Base-by-base conservation (phyloP, 805 yeast genomes). In the Phaffomyces thermotolerans region DNA sequence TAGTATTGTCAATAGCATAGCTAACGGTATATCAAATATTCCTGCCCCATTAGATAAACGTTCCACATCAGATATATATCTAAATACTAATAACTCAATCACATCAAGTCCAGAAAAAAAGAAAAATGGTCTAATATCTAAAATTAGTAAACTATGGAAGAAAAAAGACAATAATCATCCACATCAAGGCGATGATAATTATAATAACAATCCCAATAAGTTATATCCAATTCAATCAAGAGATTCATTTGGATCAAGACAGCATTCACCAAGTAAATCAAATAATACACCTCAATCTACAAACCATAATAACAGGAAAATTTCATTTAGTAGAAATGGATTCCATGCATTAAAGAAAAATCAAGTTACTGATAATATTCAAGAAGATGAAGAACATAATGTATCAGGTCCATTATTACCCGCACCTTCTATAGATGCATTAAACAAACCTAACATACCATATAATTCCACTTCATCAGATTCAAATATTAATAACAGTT, bases 131-230 rank as follows among this genome's bases (percentile, higher is more conserved):
- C 54, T 66, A 34, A 58, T 66, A 17, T 54, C 52, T 10, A 66
- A 59, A 48, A 49, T 66, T 14, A 46, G 65, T 4, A 63, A 64
- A 25, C 53, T 66, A 25, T 65, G 63, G 55, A 65, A 64, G 43
- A 51, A 49, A 24, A 49, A 44, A 34, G 54, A 50, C 22, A 38
- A n/a, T 15, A 31, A 31, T n/a, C 34, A 31, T 31, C 6, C n/a
- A n/a, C 17, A 27, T 27, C 29, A 27, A 4, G 14, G 14, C 10
- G 10, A 10, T 27, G 14, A 27, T 27, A 27, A 27, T 15, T 27
- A 38, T 30, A 37, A 41, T 14, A 23, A 8, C 4, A n/a, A n/a
- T 22, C 10, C 4, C 9, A 20, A 25, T 14, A 23, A 27, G 4
- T 15, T 44, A 17, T 20, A 44, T 8, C 20, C 17, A 10, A 37